These are phyloP conservation scores for Tephrocybe sp. DNA, from an alignment of 768 basidiomycete species.

Conservation along the genomic window DNA sequence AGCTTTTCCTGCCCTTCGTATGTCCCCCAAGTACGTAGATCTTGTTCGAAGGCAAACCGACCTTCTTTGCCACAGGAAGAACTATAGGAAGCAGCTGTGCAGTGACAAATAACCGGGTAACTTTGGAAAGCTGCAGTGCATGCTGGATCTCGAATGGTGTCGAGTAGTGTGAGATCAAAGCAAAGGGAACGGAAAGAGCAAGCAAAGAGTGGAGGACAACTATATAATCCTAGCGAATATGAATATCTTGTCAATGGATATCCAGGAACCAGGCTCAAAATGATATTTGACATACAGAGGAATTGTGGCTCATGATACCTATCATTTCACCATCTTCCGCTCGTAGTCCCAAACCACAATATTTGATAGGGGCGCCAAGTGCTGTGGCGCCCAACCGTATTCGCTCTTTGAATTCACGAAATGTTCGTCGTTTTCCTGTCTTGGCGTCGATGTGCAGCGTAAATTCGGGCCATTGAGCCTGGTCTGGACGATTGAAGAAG, in stretches of 20 bases:
- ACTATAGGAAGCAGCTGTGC: constrained; percentile 43
- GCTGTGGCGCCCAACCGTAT: constrained; percentile 60
- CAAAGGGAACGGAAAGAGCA: constrained; percentile 50
- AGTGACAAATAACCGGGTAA: constrained; percentile 56
- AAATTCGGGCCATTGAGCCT: constrained; percentile 56
- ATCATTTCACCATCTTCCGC: constrained; percentile 54
- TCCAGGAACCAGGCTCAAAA: no score
- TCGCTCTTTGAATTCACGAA: constrained; percentile 48
- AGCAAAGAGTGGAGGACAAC: constrained; percentile 50
- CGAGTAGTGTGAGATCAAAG: constrained; percentile 51
- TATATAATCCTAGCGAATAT: constrained; percentile 49
- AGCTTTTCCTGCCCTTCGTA: constrained; percentile 37
- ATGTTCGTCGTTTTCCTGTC: constrained; percentile 46
- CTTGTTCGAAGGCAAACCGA: constrained; percentile 34
- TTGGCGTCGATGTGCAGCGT: constrained; percentile 55
- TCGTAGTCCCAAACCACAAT: constrained; percentile 59
- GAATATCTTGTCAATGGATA: not conserved
- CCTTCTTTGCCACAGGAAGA: constrained; percentile 35
- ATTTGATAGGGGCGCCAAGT: constrained; percentile 40
- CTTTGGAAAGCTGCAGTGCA: constrained; percentile 43
- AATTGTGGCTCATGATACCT: constrained; percentile 72
- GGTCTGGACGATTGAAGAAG: constrained; percentile 55
- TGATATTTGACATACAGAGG: constrained; percentile 56
- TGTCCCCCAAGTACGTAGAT: constrained; percentile 50
- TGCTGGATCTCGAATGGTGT: constrained; percentile 59